phyloP scores from a whole-genome alignment of 495 filamentous ascomycete species.

The Penicillium antarcticum region DNA sequence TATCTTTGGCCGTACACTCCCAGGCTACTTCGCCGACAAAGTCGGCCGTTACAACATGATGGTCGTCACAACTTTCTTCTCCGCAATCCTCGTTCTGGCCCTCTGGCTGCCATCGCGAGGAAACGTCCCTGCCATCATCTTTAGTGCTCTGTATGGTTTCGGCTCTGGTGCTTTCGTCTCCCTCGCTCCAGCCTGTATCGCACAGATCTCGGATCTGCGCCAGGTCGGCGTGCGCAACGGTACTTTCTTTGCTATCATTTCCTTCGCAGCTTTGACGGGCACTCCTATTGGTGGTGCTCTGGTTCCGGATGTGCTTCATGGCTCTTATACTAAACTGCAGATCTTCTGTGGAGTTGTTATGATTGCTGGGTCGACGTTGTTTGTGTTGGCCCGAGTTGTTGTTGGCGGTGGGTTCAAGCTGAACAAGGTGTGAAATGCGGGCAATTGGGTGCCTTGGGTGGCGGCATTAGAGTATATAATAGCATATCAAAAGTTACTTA shows the following conservation, averaged over 20 bases:
- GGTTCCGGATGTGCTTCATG: constrained; percentile 47
- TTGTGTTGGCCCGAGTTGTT: constrained; percentile 39
- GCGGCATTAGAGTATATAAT: background rate
- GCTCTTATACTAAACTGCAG: constrained; percentile 56
- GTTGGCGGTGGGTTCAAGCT: constrained; percentile 35
- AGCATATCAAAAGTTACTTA: background rate
- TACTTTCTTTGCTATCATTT: constrained; percentile 58
- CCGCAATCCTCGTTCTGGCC: constrained; percentile 61
- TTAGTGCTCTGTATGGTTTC: constrained; percentile 68
- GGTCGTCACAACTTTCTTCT: constrained; percentile 57
- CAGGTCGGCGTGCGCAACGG: constrained; percentile 75
- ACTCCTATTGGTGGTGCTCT: constrained; percentile 74
- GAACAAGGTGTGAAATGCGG: constrained; percentile 27
- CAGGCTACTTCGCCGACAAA: constrained; percentile 68
- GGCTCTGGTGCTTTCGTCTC: constrained; percentile 69
- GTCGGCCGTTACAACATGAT: constrained; percentile 73
- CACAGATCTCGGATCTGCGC: constrained; percentile 68
- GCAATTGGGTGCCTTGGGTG: no score
- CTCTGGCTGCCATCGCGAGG: constrained; percentile 63
- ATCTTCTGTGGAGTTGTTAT: constrained; percentile 66
- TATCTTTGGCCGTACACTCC: constrained; percentile 70
- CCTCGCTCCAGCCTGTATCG: constrained; percentile 54
- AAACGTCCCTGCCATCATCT: constrained; percentile 62
- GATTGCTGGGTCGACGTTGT: constrained; percentile 46
- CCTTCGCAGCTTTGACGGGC: constrained; percentile 64